A percentile compares a stretch with the other conserved stretches of the same genome.
phyloP scores from a whole-genome alignment of 352 stramenopile genomes.

The Phytophthora hybrid region DNA sequence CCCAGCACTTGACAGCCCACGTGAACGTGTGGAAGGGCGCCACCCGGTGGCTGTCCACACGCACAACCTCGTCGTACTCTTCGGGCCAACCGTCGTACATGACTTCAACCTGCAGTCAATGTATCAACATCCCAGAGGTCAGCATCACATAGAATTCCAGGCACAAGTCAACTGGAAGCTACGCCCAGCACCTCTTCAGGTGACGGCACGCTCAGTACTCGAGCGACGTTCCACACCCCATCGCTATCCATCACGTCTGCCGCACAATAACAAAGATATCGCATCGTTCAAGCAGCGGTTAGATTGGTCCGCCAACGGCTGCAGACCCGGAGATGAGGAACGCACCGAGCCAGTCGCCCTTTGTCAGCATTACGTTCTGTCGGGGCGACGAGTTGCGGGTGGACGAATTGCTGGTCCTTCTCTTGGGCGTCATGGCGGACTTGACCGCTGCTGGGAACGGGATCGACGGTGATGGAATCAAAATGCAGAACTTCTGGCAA shows the following conservation, averaged over 20 bases:
- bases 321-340: neutral
- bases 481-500: neutral
- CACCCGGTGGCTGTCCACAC: slow-evolving; percentile 61
- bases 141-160: neutral
- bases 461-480: neutral
- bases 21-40: slow-evolving; percentile 81
- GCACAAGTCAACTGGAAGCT: neutral
- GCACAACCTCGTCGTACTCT: slow-evolving; percentile 69
- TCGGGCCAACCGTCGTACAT: slow-evolving; percentile 73
- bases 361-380: slow-evolving; percentile 13
- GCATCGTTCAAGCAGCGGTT: neutral
- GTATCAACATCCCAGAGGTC: neutral
- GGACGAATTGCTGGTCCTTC: neutral
- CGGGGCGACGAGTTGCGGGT: neutral
- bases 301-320: neutral
- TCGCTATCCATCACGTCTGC: slow-evolving; percentile 68
- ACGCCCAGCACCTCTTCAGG: slow-evolving; percentile 22
- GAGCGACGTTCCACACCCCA: slow-evolving; percentile 72
- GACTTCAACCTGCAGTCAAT: slow-evolving; percentile 55
- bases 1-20: slow-evolving; percentile 81
- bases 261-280: neutral
- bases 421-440: slow-evolving; percentile 8
- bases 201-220: slow-evolving; percentile 45
- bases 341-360: slow-evolving; percentile 45
- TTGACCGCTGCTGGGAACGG: neutral